phyloP scores from a whole-genome alignment of 2,329 filamentous ascomycete species.

The Cercospora berteroae region DNA sequence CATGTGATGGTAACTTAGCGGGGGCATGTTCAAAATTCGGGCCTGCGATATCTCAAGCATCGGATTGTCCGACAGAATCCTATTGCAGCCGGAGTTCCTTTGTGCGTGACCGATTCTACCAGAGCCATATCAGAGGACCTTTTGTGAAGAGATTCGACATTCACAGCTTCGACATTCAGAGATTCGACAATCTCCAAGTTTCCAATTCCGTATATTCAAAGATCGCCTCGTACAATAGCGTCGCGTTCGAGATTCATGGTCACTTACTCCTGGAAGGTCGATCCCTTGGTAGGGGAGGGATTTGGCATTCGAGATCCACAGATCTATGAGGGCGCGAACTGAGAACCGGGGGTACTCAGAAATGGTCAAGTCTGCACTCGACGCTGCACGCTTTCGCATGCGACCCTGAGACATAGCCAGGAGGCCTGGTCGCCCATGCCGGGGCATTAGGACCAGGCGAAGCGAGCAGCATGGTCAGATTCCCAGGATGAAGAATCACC shows the following conservation, averaged over 20 bases:
- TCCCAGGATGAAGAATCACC: neutral
- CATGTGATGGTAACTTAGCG: neutral
- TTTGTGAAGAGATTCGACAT: neutral
- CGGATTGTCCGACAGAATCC: neutral
- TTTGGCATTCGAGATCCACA: neutral
- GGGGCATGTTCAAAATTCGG: no score
- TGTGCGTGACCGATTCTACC: neutral
- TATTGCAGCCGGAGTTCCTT: neutral
- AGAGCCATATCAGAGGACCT: neutral
- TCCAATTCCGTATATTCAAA: neutral
- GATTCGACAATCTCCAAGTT: neutral
- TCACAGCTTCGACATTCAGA: neutral
- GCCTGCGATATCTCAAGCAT: neutral
- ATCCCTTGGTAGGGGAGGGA: neutral
- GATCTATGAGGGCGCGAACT: neutral
- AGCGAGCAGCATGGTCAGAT: neutral
- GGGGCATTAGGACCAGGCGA: neutral
- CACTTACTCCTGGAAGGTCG: neutral
- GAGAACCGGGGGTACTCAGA: neutral
- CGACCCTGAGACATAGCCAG: neutral
- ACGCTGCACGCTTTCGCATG: neutral
- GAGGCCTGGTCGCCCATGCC: neutral
- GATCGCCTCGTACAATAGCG: neutral
- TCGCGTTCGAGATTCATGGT: neutral
- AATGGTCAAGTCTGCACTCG: neutral